These are phyloP conservation scores for Candida sanyaensis DNA, from an alignment of 1,139 yeast genomes.

Conservation along the genomic window DNA sequence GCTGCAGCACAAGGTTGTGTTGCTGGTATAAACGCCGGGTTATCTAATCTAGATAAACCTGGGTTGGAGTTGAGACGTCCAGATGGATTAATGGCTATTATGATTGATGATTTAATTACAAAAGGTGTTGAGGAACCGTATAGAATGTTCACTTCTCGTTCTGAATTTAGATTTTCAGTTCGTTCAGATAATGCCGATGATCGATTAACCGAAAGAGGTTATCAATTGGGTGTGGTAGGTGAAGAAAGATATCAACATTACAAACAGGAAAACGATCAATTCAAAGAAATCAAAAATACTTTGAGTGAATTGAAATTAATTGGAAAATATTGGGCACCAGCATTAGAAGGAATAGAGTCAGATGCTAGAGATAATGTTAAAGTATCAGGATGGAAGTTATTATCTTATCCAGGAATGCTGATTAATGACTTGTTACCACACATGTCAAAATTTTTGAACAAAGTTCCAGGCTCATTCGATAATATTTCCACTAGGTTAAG, in stretches of 20 bases:
- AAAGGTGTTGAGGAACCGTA: slow-evolving; percentile 98
- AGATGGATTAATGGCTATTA: slow-evolving; percentile 89
- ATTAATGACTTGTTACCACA: slow-evolving; percentile 35
- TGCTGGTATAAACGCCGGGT: slow-evolving; percentile 94
- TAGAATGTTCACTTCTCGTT: slow-evolving; percentile 95
- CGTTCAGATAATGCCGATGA: slow-evolving; percentile 94
- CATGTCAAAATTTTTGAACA: slow-evolving; percentile 16
- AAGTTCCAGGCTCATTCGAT: slow-evolving; percentile 25
- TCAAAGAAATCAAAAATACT: slow-evolving; percentile 44
- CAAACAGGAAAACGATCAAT: slow-evolving; percentile 45
- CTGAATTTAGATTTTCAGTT: slow-evolving; percentile 87
- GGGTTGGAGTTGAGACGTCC: slow-evolving; percentile 65
- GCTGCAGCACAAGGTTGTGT: slow-evolving; percentile 96
- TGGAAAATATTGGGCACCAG: slow-evolving; percentile 66
- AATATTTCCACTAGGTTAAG: slow-evolving; percentile 53
- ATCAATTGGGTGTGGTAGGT: slow-evolving; percentile 65
- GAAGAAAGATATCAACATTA: slow-evolving; percentile 58
- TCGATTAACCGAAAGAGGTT: slow-evolving; percentile 74
- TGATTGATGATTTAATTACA: slow-evolving; percentile 91
- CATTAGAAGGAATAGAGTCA: slow-evolving; percentile 47
- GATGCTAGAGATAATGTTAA: slow-evolving; percentile 32
- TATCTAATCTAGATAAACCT: slow-evolving; percentile 39
- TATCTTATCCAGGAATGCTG: slow-evolving; percentile 40
- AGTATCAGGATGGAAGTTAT: slow-evolving; percentile 48
- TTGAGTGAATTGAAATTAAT: slow-evolving; percentile 50